Percentiles rank a stretch among this genome's conserved stretches.
phyloP scores from a whole-genome alignment of 139 green algal genomes.

The Chara braunii region DNA sequence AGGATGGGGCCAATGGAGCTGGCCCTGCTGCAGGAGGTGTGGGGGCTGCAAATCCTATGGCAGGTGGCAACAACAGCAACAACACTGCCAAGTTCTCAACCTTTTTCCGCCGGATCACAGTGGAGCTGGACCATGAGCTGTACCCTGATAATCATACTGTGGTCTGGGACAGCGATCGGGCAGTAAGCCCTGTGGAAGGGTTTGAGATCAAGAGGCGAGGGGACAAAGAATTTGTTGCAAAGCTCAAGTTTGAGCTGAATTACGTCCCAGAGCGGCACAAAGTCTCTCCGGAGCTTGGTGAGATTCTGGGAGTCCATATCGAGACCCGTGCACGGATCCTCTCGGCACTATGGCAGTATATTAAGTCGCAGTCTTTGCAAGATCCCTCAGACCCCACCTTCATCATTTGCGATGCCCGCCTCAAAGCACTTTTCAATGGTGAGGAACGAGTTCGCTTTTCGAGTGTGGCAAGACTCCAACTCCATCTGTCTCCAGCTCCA shows the following conservation, averaged over 20 bases:
- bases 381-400: constrained; percentile 17
- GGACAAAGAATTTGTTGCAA: constrained; percentile 32
- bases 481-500: constrained; percentile 12
- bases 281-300: constrained; percentile 4
- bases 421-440: constrained; percentile 28
- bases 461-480: constrained; percentile 7
- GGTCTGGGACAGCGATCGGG: constrained; percentile 40
- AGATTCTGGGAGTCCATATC: constrained; percentile 23
- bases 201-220: constrained; percentile 49
- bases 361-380: constrained; percentile 29
- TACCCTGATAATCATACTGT: constrained; percentile 19
- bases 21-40: too few species aligned
- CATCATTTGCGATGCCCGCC: constrained; percentile 38
- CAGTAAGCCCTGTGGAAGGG: constrained; percentile 23
- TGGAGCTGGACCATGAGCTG: constrained; percentile 43
- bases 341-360: constrained; percentile 37
- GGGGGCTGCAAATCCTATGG: too few species aligned
- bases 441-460: constrained; percentile 11
- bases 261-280: constrained; percentile 23
- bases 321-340: constrained; percentile 38
- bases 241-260: constrained; percentile 44
- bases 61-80: too few species aligned
- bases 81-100: constrained; percentile 36
- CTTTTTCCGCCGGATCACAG: constrained; percentile 45
- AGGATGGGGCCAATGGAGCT: too few species aligned